A percentile compares a stretch with the other conserved stretches of the same genome.
These are phyloP conservation scores for Ustilago tritici DNA, from an alignment of 1,284 basidiomycete genomes.

Conservation along the genomic window DNA sequence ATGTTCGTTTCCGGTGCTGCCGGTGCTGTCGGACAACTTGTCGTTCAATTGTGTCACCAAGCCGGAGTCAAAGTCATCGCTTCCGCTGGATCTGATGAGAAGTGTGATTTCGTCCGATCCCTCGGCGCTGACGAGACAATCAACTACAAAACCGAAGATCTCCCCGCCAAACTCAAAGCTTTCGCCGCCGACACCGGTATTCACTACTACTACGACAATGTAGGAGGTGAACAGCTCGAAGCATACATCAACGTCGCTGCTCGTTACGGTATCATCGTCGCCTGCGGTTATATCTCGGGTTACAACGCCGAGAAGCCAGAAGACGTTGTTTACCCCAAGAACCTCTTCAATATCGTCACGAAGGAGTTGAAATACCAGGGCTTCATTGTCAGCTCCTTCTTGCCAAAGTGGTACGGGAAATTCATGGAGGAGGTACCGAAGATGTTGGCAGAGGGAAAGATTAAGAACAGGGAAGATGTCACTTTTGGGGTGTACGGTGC, in stretches of 20 bases:
- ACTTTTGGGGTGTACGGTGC: slow-evolving; percentile 49
- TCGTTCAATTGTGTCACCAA: slow-evolving; percentile 73
- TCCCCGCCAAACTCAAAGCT: slow-evolving; percentile 69
- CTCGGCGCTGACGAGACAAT: slow-evolving; percentile 85
- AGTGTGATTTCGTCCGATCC: slow-evolving; percentile 84
- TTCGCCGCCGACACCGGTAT: slow-evolving; percentile 52
- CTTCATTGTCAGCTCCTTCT: slow-evolving; percentile 40
- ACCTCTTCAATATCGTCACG: slow-evolving; percentile 52
- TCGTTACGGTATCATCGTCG: slow-evolving; percentile 52
- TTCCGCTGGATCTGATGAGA: slow-evolving; percentile 82
- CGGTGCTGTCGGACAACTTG: slow-evolving; percentile 69
- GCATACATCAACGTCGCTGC: slow-evolving; percentile 49
- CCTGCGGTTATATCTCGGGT: slow-evolving; percentile 52
- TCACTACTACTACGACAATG: slow-evolving; percentile 59
- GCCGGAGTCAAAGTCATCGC: slow-evolving; percentile 79
- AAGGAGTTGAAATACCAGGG: slow-evolving; percentile 52
- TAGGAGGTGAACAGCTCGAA: slow-evolving; percentile 57
- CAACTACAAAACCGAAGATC: slow-evolving; percentile 81
- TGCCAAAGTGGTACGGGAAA: slow-evolving; percentile 41
- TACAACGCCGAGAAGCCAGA: slow-evolving; percentile 54
- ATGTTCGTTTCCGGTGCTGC: slow-evolving; percentile 64
- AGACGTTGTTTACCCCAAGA: slow-evolving; percentile 49
- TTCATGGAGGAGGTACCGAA: slow-evolving; percentile 45
- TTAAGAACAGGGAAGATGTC: slow-evolving; percentile 49
- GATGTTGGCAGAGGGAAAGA: slow-evolving; percentile 49